A percentile compares a stretch with the other conserved stretches of the same genome.
phyloP scores from a whole-genome alignment of 371 early-diverging fungal genomes.

The Syncephalastrum contaminatum region DNA sequence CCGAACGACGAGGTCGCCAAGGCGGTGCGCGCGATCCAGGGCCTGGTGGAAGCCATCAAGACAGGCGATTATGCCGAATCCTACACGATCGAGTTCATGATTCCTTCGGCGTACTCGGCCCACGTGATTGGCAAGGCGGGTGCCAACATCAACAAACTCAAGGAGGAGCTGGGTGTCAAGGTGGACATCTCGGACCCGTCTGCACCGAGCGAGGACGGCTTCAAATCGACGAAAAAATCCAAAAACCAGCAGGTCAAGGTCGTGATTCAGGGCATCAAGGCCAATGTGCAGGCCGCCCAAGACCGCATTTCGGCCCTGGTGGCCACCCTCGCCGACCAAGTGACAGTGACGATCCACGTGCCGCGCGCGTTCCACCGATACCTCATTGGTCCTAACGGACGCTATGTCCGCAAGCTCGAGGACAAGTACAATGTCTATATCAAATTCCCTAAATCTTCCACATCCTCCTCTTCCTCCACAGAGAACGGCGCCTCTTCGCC shows the following conservation, averaged over 20 bases:
- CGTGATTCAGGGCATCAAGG: conserved; percentile 76
- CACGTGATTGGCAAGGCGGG: conserved; percentile 91
- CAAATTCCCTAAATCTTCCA: conserved; percentile 60
- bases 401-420: conserved; percentile 78
- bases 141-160: conserved; percentile 75
- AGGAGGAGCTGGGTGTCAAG: conserved; percentile 76
- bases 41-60: conserved; percentile 52
- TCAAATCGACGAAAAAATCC: conserved; percentile 41
- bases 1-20: conserved; percentile 74
- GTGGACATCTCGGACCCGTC: conserved; percentile 71
- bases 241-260: conserved; percentile 61
- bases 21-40: conserved; percentile 21
- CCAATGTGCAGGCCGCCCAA: conserved; percentile 76
- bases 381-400: conserved; percentile 77
- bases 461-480: conserved; percentile 16
- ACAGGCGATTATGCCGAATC: conserved; percentile 66
- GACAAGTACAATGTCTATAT: conserved; percentile 80
- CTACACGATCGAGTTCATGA: conserved; percentile 65
- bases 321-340: conserved; percentile 76
- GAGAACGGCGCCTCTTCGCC: conserved; percentile 50
- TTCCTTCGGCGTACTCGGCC: conserved; percentile 71
- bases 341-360: conserved; percentile 59
- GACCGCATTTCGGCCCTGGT: conserved; percentile 67
- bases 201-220: conserved; percentile 30
- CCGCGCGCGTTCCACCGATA: conserved; percentile 68